Base-by-base conservation (phyloP, 768 basidiomycete species). In the Ephemerocybe angulata region DNA sequence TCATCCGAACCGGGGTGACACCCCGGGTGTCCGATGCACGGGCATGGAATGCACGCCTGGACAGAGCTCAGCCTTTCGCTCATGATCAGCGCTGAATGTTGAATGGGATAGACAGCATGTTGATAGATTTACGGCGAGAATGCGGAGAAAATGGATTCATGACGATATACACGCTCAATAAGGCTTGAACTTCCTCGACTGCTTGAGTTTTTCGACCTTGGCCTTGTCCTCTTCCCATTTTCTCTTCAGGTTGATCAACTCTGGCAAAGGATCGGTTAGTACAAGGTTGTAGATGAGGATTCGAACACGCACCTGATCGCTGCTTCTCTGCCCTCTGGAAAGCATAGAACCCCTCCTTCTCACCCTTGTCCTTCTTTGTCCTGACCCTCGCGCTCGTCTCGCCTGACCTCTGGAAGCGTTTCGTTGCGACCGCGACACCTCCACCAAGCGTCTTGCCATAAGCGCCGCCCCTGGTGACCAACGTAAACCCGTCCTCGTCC, bases 281-380 rank as follows among this genome's bases (percentile, higher is more conserved):
- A 52, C 46, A 59, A 29, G 40, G 41, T 35, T 25, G 49, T 43
- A 42, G 25, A 54, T 25, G 29, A 33, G 28, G 59, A 46, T 4
- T 33, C 59, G 63, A 53, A 51, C 28, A 60, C 73, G 53, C 62
- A 94, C 93, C 86, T 69, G 87, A 81, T 55, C 92, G 75, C 68
- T 94, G 94, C 73, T 88, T 88, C 70, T 94, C 94, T 46, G 87
- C 87, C 64, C 86, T 84, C 69, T 97, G 93, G 79, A 94, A 96
- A 24, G 84, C 86, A 69, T 98, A 96, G 66, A 97, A 95, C 3
- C 80, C 79, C 44, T 80, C 81, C 64, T 85, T 88, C 69, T 88
- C 86, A 67, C 84, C 83, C 60, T 77, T 76, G 57, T 81, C 79
- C 67, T 81, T 84, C 71, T 80, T 81, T 58, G 73, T 76, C 50